Evolutionary conservation across 495 filamentous ascomycete species (phyloP).

Genomic region (Hyaloscypha bicolor): DNA sequence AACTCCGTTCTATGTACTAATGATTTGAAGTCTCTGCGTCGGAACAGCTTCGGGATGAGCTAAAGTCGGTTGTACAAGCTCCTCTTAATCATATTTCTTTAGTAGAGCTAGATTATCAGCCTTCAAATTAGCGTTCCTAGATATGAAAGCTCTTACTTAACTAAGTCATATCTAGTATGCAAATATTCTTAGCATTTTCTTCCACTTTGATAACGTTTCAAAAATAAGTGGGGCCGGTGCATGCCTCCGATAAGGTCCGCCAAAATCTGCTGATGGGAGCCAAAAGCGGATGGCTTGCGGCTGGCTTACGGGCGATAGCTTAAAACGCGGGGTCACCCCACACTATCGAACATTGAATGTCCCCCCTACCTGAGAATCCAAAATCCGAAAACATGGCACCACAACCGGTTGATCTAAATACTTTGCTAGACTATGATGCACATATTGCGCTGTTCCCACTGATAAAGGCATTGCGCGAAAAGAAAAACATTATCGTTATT

Average conservation of each 20-base stretch:
- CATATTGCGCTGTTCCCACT: conserved; percentile 16
- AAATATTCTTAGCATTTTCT: neutral
- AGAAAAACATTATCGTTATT: conserved; percentile 21
- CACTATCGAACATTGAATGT: no score
- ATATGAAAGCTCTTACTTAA: neutral
- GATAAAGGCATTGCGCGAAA: conserved; percentile 20
- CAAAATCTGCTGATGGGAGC: conserved; percentile 3
- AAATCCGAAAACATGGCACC: no score
- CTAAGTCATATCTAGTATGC: neutral
- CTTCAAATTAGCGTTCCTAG: conserved; percentile 7
- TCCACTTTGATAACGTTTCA: neutral
- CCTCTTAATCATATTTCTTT: no score
- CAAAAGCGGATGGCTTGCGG: no score
- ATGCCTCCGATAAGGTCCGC: neutral
- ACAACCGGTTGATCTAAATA: conserved; percentile 5
- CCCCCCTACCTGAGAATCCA: no score
- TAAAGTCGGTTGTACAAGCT: no score
- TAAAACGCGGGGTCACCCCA: no score
- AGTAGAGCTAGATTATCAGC: conserved; percentile 21
- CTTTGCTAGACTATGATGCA: conserved; percentile 17
- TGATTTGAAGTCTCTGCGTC: no score
- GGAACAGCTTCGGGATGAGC: no score
- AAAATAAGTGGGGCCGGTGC: conserved; percentile 1
- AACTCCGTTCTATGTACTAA: conserved; percentile 7
- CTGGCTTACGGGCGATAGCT: no score